Percentiles rank a stretch among this genome's conserved stretches.
These are phyloP conservation scores for Erythrobasidium hasegawianum DNA, from an alignment of 1,284 basidiomycete genomes.

Conservation along the genomic window DNA sequence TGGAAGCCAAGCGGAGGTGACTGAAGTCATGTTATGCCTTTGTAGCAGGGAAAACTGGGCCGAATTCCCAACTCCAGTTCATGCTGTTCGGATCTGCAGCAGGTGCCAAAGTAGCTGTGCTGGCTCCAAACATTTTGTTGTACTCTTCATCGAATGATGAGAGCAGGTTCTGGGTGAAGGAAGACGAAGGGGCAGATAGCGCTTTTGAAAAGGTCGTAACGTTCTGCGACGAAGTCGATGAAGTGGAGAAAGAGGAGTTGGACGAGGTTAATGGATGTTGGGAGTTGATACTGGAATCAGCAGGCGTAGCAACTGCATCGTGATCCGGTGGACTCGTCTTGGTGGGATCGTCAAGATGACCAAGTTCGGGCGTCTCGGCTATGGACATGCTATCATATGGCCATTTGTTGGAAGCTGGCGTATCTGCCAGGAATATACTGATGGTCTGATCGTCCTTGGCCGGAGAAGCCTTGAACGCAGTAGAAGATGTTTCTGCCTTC, in stretches of 20 bases:
- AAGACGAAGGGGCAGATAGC: neutral
- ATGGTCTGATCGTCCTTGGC: too few species aligned
- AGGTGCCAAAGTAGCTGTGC: neutral
- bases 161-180: constrained; percentile 4
- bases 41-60: neutral
- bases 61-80: neutral
- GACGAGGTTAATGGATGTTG: neutral
- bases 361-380: constrained; percentile 32
- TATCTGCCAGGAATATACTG: too few species aligned
- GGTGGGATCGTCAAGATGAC: constrained; percentile 16
- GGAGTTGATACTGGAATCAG: neutral
- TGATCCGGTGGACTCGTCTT: constrained; percentile 26
- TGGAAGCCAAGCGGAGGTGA: too few species aligned
- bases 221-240: neutral
- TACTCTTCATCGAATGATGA: constrained; percentile 31
- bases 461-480: too few species aligned
- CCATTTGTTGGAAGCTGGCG: too few species aligned
- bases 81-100: neutral
- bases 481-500: too few species aligned
- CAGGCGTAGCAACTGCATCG: constrained; percentile 18
- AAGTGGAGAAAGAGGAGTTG: neutral
- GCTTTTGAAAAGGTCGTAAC: too few species aligned
- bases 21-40: too few species aligned
- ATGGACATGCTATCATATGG: neutral
- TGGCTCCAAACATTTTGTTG: constrained; percentile 21